phyloP scores from a whole-genome alignment of 495 filamentous ascomycete species.

The Aspergillus diversus region DNA sequence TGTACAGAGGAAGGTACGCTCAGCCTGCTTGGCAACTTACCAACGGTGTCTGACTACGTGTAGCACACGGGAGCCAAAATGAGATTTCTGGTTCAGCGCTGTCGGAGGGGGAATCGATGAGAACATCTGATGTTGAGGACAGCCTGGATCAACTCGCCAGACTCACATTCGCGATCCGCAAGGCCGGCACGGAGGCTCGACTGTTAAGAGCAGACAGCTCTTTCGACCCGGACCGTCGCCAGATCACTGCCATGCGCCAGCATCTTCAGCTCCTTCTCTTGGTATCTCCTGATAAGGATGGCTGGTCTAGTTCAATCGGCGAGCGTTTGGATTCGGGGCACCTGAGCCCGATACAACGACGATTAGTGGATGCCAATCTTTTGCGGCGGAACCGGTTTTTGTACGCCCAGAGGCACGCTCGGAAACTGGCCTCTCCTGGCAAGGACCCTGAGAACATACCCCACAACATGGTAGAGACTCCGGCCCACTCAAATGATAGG shows the following conservation, averaged over 20 bases:
- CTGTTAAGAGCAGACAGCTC: background rate
- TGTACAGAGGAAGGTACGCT: background rate
- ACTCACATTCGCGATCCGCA: background rate
- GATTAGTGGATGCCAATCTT: background rate
- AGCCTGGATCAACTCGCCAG: background rate
- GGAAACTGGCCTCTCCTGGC: background rate
- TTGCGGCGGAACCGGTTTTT: background rate
- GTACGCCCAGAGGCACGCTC: background rate
- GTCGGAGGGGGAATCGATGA: background rate
- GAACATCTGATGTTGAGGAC: background rate
- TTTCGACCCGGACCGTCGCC: background rate
- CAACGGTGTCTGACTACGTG: no score
- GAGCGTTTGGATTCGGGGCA: background rate
- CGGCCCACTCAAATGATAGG: no score
- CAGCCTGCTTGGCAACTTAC: no score
- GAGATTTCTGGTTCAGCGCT: background rate
- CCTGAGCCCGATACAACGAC: background rate
- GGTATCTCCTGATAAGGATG: no score
- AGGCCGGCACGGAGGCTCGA: background rate
- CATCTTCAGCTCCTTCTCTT: no score
- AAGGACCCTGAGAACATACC: no score
- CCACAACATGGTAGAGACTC: no score
- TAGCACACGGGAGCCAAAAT: no score
- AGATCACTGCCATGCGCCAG: no score
- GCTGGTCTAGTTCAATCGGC: background rate